Evolutionary conservation across 495 filamentous ascomycete species (phyloP).

Genomic region (Talaromyces proteolyticus): DNA sequence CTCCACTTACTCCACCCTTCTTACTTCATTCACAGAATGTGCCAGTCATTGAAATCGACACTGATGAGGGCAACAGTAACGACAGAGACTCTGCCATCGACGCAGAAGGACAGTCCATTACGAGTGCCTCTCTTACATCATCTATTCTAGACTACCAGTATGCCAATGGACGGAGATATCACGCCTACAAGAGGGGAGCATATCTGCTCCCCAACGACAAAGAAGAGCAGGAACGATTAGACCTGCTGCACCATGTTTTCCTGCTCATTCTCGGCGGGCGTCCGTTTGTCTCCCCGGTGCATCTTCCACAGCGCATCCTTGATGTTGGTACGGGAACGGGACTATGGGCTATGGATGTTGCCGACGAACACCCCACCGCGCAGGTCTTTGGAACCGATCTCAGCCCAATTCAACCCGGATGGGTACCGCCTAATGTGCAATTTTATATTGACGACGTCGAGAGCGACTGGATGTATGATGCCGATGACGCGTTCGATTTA

Average conservation of each 20-base stretch:
- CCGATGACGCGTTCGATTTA: slow-evolving; percentile 22
- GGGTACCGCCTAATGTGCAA: slow-evolving; percentile 26
- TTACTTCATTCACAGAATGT: background rate
- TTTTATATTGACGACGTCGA: slow-evolving; percentile 31
- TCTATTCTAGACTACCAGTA: slow-evolving; percentile 29
- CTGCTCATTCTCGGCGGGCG: slow-evolving; percentile 29
- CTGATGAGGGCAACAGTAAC: background rate
- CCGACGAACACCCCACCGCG: slow-evolving; percentile 9
- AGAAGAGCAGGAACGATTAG: slow-evolving; percentile 58
- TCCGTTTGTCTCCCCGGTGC: slow-evolving; percentile 35
- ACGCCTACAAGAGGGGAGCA: slow-evolving; percentile 46
- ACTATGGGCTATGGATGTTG: slow-evolving; percentile 36
- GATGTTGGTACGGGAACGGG: slow-evolving; percentile 50
- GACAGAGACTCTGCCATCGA: background rate
- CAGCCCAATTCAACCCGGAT: slow-evolving; percentile 45
- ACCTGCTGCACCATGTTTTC: slow-evolving; percentile 51
- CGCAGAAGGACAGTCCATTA: background rate
- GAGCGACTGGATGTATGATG: slow-evolving; percentile 27
- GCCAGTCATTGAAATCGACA: background rate
- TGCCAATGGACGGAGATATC: slow-evolving; percentile 57
- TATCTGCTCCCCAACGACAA: slow-evolving; percentile 10
- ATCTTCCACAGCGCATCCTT: slow-evolving; percentile 25
- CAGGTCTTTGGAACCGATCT: slow-evolving; percentile 39
- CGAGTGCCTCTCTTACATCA: slow-evolving; percentile 16
- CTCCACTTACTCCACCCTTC: too few relatives aligned